Evolutionary conservation across 495 filamentous ascomycete species (phyloP).

Genomic region (Jackrogersella multiformis): DNA sequence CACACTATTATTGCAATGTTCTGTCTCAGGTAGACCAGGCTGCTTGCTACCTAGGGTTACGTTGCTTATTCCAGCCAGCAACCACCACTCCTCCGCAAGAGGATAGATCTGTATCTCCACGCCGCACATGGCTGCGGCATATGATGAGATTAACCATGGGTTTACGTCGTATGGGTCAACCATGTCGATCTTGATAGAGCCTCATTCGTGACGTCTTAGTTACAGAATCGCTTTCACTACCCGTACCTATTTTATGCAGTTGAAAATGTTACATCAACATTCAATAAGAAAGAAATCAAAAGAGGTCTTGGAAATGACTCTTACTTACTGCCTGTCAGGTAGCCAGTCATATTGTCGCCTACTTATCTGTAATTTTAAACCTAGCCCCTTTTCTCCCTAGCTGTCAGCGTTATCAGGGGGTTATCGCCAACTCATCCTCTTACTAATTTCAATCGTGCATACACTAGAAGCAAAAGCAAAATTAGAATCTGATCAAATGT

Average conservation of each 20-base stretch:
- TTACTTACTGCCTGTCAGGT: background rate
- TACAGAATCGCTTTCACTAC: background rate
- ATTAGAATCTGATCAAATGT: slow-evolving; percentile 3
- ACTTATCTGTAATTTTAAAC: background rate
- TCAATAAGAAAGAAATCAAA: background rate
- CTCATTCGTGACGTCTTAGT: slow-evolving; percentile 14
- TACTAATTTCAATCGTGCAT: slow-evolving; percentile 24
- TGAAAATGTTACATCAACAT: background rate
- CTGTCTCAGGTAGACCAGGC: background rate
- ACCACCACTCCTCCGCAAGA: background rate
- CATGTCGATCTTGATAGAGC: slow-evolving; percentile 25
- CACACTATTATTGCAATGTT: background rate
- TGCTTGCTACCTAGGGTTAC: too few relatives aligned
- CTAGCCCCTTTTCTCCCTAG: background rate
- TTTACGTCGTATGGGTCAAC: slow-evolving; percentile 8
- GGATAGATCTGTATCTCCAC: slow-evolving; percentile 10
- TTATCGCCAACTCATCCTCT: slow-evolving; percentile 10
- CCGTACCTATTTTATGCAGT: background rate
- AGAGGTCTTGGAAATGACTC: background rate
- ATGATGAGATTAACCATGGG: slow-evolving; percentile 25
- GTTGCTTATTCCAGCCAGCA: slow-evolving; percentile 6
- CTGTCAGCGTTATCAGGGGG: slow-evolving; percentile 8
- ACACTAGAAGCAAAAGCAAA: slow-evolving; percentile 12
- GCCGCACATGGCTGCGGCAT: slow-evolving; percentile 19
- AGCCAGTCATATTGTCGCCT: background rate